These are phyloP conservation scores for Aureobasidium sp. DNA, from an alignment of 2,329 filamentous ascomycete genomes.

Conservation along the genomic window DNA sequence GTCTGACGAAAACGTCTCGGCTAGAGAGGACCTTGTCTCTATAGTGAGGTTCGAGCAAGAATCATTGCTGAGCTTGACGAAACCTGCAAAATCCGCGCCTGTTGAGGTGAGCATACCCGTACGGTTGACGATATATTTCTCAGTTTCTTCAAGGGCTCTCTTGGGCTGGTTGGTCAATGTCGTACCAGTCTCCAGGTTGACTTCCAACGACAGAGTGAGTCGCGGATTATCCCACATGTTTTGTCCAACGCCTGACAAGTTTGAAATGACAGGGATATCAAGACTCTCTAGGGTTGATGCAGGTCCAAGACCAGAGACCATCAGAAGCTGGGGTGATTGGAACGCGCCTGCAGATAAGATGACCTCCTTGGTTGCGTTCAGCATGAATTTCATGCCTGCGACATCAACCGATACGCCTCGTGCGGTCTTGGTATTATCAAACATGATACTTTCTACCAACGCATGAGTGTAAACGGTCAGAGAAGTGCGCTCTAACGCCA, in stretches of 20 bases:
- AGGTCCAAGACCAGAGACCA: conserved; percentile 19
- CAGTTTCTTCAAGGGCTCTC: conserved; percentile 15
- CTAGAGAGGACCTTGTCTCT: conserved; percentile 18
- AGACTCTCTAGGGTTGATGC: background rate
- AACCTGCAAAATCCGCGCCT: conserved; percentile 19
- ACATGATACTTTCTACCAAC: conserved; percentile 22
- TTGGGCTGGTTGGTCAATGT: conserved; percentile 16
- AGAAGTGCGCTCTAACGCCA: conserved; percentile 21
- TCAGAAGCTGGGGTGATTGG: background rate
- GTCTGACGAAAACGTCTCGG: conserved; percentile 21
- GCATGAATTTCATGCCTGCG: conserved; percentile 19
- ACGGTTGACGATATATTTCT: conserved; percentile 17
- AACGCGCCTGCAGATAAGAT: conserved; percentile 24
- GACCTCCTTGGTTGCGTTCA: conserved; percentile 29
- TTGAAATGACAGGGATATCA: conserved; percentile 17
- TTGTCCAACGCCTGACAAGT: conserved; percentile 27
- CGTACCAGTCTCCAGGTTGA: conserved; percentile 19
- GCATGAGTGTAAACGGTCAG: conserved; percentile 29
- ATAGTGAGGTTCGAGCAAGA: conserved; percentile 5
- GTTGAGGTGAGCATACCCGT: conserved; percentile 22
- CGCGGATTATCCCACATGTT: conserved; percentile 27
- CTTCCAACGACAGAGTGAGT: conserved; percentile 28
- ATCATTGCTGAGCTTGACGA: conserved; percentile 19
- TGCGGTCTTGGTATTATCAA: conserved; percentile 20
- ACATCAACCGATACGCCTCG: conserved; percentile 25